Evolutionary conservation across 2,329 filamentous ascomycete genomes (phyloP), one percentile per base, ranked within the genome.

Genomic region (Cladosporium oxysporum): DNA sequence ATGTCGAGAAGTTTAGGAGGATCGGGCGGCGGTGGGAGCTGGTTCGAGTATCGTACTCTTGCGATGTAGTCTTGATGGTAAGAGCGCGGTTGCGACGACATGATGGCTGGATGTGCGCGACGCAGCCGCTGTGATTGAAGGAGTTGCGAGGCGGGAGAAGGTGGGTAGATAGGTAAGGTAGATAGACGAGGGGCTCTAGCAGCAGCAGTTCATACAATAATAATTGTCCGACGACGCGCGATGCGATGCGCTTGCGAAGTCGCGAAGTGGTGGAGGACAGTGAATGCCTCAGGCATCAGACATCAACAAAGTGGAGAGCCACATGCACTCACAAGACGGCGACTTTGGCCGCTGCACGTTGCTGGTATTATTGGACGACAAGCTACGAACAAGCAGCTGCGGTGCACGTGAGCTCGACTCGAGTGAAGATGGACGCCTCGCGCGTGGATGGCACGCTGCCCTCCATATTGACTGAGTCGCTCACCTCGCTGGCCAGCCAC

Each of bases 1-100:
- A 99, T 97, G 71, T 98, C 92, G 73, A 99, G 90, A 69, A 99
- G 89, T 84, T 99, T 99, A 1, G 95, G 95, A 1, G 94, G 93
- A 76, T 93, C 93, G 64, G 94, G 92, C 64, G 95, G 95, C 69
- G 95, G 93, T 70, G 95, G 95, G 18, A 99, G 88, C 72, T 92
- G 90, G 87, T 99, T 99, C 75, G 92, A 93, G 79, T 96, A 99
- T 79, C 95, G 88, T 75, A 97, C 92, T 74, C 93, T 91, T 69
- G 93, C 94, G 77, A 99, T 97, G 81, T 97, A 98, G 80, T 99
- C 95, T 81, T 99, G 95, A 77, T 96, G 92, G 73, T 87, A 88
- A 67, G 74, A 72, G 55, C 75, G 74, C 65, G 73, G 71, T 65
- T 72, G 69, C 28, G 66, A 65, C 41, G 74, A 74, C 55, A 60